phyloP scores from a whole-genome alignment of 345 rosid species.

The Carallia pectinifolia region DNA sequence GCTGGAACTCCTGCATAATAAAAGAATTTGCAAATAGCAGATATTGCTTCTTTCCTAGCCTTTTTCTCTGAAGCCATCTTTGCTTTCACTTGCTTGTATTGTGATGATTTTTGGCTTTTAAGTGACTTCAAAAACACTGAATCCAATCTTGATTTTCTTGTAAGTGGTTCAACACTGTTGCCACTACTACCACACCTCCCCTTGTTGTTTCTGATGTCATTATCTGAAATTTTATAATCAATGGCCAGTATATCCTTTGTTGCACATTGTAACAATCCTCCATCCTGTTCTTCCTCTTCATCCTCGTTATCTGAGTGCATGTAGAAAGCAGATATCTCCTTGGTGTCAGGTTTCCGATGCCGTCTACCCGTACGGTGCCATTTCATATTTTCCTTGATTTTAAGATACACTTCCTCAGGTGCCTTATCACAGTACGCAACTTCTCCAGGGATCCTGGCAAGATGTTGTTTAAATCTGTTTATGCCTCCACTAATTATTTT shows the following conservation, averaged over 20 bases:
- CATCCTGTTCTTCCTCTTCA: slow-evolving; percentile 53
- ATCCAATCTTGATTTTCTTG: slow-evolving; percentile 51
- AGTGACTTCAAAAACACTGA: slow-evolving; percentile 37
- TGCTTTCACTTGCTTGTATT: slow-evolving; percentile 24
- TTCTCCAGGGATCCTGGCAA: slow-evolving; percentile 84
- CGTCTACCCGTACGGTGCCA: slow-evolving; percentile 78
- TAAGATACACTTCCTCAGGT: slow-evolving; percentile 67
- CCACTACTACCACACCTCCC: slow-evolving; percentile 40
- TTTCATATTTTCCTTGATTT: slow-evolving; percentile 76
- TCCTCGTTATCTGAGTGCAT: slow-evolving; percentile 50
- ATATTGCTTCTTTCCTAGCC: slow-evolving; percentile 46
- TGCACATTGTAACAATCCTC: slow-evolving; percentile 34
- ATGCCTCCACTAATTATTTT: slow-evolving; percentile 76
- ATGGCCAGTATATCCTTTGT: slow-evolving; percentile 41
- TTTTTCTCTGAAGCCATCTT: slow-evolving; percentile 34
- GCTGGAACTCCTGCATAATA: slow-evolving; percentile 60
- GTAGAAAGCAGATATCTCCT: slow-evolving; percentile 41
- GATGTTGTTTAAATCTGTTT: slow-evolving; percentile 76
- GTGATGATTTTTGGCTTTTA: slow-evolving; percentile 23
- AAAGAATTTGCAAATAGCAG: slow-evolving; percentile 60
- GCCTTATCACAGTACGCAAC: slow-evolving; percentile 67
- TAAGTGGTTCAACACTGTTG: slow-evolving; percentile 43
- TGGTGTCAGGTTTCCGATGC: slow-evolving; percentile 50
- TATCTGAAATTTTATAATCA: slow-evolving; percentile 49
- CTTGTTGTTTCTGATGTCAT: slow-evolving; percentile 42